phyloP scores from a whole-genome alignment of 768 basidiomycete genomes.

The Neoboletus subvelutipes region DNA sequence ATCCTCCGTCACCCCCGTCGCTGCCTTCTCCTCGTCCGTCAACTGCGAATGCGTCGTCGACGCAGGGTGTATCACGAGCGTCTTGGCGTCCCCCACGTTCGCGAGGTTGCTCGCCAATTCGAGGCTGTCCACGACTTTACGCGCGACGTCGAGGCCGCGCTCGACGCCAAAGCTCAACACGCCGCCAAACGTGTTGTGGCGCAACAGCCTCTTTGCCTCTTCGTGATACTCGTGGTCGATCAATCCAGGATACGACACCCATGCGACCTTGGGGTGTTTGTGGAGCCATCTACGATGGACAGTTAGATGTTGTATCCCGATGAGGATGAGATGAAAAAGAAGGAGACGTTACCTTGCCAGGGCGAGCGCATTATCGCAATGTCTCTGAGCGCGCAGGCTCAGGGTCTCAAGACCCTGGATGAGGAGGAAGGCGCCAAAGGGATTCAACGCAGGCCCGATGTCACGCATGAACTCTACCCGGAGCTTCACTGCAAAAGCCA shows the following conservation, averaged over 20 bases:
- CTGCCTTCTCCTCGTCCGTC: slow-evolving; percentile 53
- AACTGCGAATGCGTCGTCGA: slow-evolving; percentile 78
- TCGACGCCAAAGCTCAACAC: slow-evolving; percentile 17
- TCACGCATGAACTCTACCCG: slow-evolving; percentile 65
- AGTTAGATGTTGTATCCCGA: not conserved
- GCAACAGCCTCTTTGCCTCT: slow-evolving; percentile 11
- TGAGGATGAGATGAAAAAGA: no score
- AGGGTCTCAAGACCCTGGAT: slow-evolving; percentile 82
- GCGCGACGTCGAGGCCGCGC: slow-evolving; percentile 13
- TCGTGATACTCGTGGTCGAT: slow-evolving; percentile 9
- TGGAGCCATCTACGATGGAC: slow-evolving; percentile 10
- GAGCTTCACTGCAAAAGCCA: slow-evolving; percentile 67
- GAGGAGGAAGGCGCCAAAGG: slow-evolving; percentile 72
- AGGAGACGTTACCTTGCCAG: slow-evolving; percentile 50
- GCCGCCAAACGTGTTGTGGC: slow-evolving; percentile 10
- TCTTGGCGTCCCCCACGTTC: slow-evolving; percentile 65
- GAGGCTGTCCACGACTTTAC: slow-evolving; percentile 38
- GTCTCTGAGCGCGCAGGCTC: slow-evolving; percentile 66
- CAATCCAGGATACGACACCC: slow-evolving; percentile 20
- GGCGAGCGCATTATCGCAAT: slow-evolving; percentile 66
- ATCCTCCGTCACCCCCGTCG: slow-evolving; percentile 71
- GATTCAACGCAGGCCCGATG: slow-evolving; percentile 62
- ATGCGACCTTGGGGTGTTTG: slow-evolving; percentile 12
- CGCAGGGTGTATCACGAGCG: slow-evolving; percentile 76
- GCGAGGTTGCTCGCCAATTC: slow-evolving; percentile 38